Conservation (phyloP, 345 rosid species). For the Eucalyptus guilfoylei region DNA sequence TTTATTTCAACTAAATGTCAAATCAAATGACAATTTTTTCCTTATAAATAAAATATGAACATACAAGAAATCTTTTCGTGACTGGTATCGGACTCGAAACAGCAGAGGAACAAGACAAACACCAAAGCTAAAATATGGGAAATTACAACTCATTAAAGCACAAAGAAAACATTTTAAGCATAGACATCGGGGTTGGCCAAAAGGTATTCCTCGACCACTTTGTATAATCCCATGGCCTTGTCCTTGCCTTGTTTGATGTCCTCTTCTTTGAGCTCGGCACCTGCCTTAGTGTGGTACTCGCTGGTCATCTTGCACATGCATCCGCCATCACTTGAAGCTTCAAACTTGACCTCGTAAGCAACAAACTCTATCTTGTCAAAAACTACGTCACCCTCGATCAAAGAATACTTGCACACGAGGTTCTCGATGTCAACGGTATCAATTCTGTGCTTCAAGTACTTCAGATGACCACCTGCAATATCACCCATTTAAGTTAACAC, state of each 20-base stretch:
- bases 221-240: background rate
- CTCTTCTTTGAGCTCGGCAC: conserved; percentile 3
- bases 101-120: no score
- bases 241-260: conserved; percentile 1
- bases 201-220: conserved; percentile 9
- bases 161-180: background rate
- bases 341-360: conserved; percentile 5
- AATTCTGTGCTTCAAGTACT: background rate
- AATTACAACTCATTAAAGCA: no score
- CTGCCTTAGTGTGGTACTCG: background rate
- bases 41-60: no score
- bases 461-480: background rate
- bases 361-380: conserved; percentile 7
- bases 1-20: no score
- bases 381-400: background rate
- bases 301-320: conserved; percentile 7
- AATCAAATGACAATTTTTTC: no score
- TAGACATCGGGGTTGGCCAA: conserved; percentile 6
- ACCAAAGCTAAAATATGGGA: no score
- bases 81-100: no score
- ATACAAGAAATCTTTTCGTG: no score
- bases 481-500: background rate
- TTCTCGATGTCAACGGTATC: background rate
- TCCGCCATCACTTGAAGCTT: conserved; percentile 2
- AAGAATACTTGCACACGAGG: background rate